These are phyloP conservation scores for Fusarium sacchari DNA, from an alignment of 2,329 filamentous ascomycete species.

Conservation along the genomic window DNA sequence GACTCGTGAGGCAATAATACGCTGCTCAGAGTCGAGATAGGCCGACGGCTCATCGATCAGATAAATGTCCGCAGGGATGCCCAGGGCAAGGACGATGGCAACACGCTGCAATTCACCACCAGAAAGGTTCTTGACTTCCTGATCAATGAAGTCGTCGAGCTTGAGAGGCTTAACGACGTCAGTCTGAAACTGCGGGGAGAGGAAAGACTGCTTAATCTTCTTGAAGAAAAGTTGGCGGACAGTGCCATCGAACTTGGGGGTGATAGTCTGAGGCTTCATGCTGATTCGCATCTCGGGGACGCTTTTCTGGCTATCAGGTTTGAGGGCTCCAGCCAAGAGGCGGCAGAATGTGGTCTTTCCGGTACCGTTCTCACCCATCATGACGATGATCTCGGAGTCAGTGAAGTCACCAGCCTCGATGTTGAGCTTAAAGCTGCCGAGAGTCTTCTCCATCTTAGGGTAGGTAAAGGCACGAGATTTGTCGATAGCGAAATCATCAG, in stretches of 20 bases:
- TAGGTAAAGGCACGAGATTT: constrained; percentile 87
- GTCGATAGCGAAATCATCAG: constrained; percentile 88
- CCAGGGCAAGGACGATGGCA: constrained; percentile 95
- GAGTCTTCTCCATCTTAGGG: constrained; percentile 90
- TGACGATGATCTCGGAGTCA: constrained; percentile 97
- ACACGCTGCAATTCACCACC: constrained; percentile 99
- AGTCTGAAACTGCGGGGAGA: constrained; percentile 98
- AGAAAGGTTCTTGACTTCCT: constrained; percentile 98
- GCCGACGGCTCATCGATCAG: constrained; percentile 97
- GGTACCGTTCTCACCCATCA: constrained; percentile 99
- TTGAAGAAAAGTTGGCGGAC: constrained; percentile 99
- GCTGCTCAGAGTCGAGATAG: constrained; percentile 98
- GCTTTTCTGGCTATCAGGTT: constrained; percentile 82
- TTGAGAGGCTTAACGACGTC: constrained; percentile 99
- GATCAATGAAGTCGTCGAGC: constrained; percentile 98
- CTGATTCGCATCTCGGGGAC: constrained; percentile 96
- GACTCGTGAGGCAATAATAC: constrained; percentile 95
- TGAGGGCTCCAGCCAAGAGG: constrained; percentile 90
- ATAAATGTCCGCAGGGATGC: constrained; percentile 96
- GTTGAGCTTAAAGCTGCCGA: constrained; percentile 85
- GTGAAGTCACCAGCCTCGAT: constrained; percentile 90
- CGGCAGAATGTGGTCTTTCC: constrained; percentile 99
- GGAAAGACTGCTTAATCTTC: constrained; percentile 97
- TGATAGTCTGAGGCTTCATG: constrained; percentile 99
- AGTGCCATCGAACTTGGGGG: constrained; percentile 96